Conservation (phyloP, 495 filamentous ascomycete genomes). For the Apodospora peruviana region DNA sequence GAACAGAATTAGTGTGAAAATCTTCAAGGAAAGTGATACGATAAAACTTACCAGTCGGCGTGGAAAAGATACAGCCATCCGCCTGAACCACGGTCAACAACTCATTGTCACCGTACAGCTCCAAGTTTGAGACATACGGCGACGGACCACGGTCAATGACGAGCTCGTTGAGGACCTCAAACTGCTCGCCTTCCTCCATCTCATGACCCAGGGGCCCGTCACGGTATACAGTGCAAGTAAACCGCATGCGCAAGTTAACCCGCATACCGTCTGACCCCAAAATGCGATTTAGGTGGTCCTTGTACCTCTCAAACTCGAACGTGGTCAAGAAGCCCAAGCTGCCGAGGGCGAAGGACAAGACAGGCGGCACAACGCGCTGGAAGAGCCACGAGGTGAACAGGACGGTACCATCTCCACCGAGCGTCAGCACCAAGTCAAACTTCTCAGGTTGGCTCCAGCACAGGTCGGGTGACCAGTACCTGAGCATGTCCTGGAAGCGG, state of each 20-base stretch:
- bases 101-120: conserved; percentile 90
- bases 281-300: conserved; percentile 69
- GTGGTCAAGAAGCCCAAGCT: conserved; percentile 89
- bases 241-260: conserved; percentile 93
- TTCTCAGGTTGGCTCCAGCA: conserved; percentile 86
- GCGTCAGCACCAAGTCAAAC: conserved; percentile 86
- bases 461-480: conserved; percentile 91
- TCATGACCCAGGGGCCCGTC: conserved; percentile 39
- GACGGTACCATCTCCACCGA: conserved; percentile 90
- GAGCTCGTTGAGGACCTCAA: conserved; percentile 93
- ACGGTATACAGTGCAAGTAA: conserved; percentile 93
- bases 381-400: conserved; percentile 92
- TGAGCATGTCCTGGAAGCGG: conserved; percentile 70
- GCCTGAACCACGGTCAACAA: conserved; percentile 92
- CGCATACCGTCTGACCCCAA: conserved; percentile 94
- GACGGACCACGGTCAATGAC: conserved; percentile 96
- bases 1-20: background rate
- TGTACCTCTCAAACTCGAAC: conserved; percentile 82
- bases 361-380: conserved; percentile 85
- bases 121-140: conserved; percentile 92
- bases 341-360: conserved; percentile 82
- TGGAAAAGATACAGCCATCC: conserved; percentile 95
- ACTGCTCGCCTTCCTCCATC: conserved; percentile 74
- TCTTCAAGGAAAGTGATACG: background rate
- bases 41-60: conserved; percentile 65